Base-by-base conservation (phyloP, 164 flowering plant genomes). In the Vitis vinifera region DNA sequence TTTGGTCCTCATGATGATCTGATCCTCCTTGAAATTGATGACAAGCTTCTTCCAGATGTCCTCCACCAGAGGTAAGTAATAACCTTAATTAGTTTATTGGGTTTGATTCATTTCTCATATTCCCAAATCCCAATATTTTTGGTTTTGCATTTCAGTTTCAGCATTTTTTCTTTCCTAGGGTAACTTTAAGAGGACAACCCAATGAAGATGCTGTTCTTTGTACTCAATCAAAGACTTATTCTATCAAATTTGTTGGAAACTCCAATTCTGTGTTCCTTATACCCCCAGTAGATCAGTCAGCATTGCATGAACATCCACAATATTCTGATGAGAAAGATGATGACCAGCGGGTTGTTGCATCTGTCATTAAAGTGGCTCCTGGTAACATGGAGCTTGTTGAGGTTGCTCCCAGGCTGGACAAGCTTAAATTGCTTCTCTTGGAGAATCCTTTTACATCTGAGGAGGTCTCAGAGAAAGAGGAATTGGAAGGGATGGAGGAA, bases 161-260 rank as follows among this genome's bases (percentile, higher is more conserved):
- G 0, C 9, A 9, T 48, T 65, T 53, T 7, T 68, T 65, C n/a
- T 58, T 63, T 14, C 55, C 30, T 69, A 94, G 98, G 68, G 88
- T 88, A 66, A 77, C 79, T 4, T 66, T 95, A 47, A 79, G 98
- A 83, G 99, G 98, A 63, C 79, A 90, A 56, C 79, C 81, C 1
- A 84, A 87, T 67, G 99, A 93, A 75, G 97, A 95, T 31, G 94
- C 98, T 2, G 94, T 93, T 62, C 85, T 95, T 37, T 95, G 98
- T 75, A 93, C 98, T n/a, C 68, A 77, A 2, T 84, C 93, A 1
- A 87, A 87, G 66, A 95, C 99, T 16, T 95, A 86, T 65, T 88
- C 88, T 2, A 73, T 95, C 53, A 95, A 95, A 68, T 93, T 82
- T 66, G 97, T 93, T 44, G 93, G 92, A 63, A 92, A 79, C 53